Conservation (phyloP, 805 yeast species). For the Candida takata region DNA sequence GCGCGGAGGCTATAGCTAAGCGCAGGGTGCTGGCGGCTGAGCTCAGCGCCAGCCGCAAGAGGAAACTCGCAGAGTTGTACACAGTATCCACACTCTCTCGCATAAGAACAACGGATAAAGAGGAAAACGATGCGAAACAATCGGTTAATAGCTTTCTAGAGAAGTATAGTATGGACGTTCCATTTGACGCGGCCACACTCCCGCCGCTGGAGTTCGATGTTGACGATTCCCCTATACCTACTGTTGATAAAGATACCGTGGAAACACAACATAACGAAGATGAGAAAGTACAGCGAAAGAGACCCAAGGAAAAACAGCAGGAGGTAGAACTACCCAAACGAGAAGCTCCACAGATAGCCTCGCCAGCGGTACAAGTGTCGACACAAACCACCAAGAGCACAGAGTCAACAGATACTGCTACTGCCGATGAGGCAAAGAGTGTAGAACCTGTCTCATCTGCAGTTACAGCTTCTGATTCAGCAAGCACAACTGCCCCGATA, state of each 20-base stretch:
- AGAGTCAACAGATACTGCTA: too few species aligned
- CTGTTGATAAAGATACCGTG: neutral
- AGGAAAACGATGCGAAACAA: conserved; percentile 31
- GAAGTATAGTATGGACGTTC: conserved; percentile 41
- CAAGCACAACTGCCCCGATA: neutral
- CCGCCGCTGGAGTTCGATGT: conserved; percentile 8
- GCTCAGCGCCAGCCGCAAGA: conserved; percentile 43
- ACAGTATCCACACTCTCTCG: conserved; percentile 48
- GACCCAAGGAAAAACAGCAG: too few species aligned
- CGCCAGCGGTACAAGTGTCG: too few species aligned
- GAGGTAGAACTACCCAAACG: neutral
- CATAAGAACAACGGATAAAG: conserved; percentile 27
- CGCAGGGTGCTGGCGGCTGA: conserved; percentile 30
- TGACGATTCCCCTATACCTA: conserved; percentile 2
- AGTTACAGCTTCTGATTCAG: neutral
- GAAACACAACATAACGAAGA: neutral
- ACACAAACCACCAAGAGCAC: too few species aligned
- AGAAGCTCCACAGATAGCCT: neutral
- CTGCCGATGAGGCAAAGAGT: too few species aligned
- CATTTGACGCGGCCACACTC: conserved; percentile 28
- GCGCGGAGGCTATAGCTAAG: conserved; percentile 39
- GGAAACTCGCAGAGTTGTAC: conserved; percentile 55
- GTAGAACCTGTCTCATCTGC: too few species aligned
- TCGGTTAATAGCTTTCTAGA: conserved; percentile 40
- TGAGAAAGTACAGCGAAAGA: too few species aligned